Percentiles rank a stretch among this genome's conserved stretches.
Evolutionary conservation across 352 stramenopile genomes (phyloP).

Genomic region (Pythium insidiosum): DNA sequence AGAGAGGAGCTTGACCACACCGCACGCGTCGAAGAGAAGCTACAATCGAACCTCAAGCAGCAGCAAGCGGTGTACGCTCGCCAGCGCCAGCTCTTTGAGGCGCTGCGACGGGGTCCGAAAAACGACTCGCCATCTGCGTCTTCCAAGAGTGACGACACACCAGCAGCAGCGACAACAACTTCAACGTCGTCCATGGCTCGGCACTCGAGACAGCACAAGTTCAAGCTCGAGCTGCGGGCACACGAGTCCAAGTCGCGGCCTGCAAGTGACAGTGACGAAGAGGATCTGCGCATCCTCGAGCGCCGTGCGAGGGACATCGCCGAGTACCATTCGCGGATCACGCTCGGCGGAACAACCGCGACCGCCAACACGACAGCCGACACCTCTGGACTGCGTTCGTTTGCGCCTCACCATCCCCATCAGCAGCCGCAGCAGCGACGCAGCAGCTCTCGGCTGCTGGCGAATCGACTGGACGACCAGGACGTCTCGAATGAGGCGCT

Average conservation of each 20-base stretch:
- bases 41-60: constrained; percentile 45
- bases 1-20: constrained; percentile 10
- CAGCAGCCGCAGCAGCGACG: not conserved
- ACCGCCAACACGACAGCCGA: too few relatives aligned
- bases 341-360: too few relatives aligned
- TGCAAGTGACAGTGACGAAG: not conserved
- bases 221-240: not conserved
- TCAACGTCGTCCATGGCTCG: not conserved
- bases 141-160: constrained; percentile 12
- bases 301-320: constrained; percentile 13
- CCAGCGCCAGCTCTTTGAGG: constrained; percentile 49
- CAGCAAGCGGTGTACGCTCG: constrained; percentile 55
- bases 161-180: constrained; percentile 8
- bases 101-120: constrained; percentile 22
- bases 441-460: constrained; percentile 9
- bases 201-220: not conserved
- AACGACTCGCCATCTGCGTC: constrained; percentile 14
- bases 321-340: constrained; percentile 12
- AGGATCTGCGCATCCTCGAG: constrained; percentile 1
- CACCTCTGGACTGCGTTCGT: not conserved
- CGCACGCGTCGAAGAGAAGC: constrained; percentile 32
- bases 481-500: constrained; percentile 59
- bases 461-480: constrained; percentile 34
- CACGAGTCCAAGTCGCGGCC: not conserved
- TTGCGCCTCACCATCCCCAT: not conserved